Base-by-base conservation (phyloP, 1,139 yeast genomes). In the Wickerhamomyces sp. region DNA sequence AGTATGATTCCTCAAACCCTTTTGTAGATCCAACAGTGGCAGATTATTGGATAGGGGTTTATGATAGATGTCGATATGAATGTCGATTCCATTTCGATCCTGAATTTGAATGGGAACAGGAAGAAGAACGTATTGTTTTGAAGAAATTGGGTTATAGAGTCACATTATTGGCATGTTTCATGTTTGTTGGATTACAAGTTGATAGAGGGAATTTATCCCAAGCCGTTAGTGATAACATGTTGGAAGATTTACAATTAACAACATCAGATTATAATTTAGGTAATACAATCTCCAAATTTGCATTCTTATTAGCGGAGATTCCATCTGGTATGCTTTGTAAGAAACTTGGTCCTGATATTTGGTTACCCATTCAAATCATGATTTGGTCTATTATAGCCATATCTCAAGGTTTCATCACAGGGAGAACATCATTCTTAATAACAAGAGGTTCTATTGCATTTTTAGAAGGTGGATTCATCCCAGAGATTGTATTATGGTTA, bases 281-380 rank as follows among this genome's bases (percentile, higher is more conserved):
- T 13, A 36, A 35, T 10, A 39, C 45, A 8, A 36, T 39, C 8
- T 71, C 72, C 50, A 64, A 67, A 47, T 59, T 69, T 4, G 62
- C 72, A 27, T 78, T 78, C 15, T 30, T 37, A 7, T 30, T 37
- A 15, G 40, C 40, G 9, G 40, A 37, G 40, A 37, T 37, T 9
- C 83, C 83, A 0, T 75, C 81, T 2, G 81, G 77, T 56, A 61
- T 78, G 49, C 59, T 78, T 41, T 73, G 79, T 37, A 77, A 77
- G 52, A 65, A 64, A 40, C 46, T 78, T 38, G 84, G 84, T 2
- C 78, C 81, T 6, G 81, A 78, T 54, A 60, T 70, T 39, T 77
- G 79, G 72, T 68, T 79, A 39, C 84, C 83, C 0, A 56, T 67
- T 27, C 81, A 76, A 54, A 71, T 78, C 63, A 57, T 65, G 4